Base-by-base conservation (phyloP, 169 alveolate genomes). In the Eimeria falciformis region DNA sequence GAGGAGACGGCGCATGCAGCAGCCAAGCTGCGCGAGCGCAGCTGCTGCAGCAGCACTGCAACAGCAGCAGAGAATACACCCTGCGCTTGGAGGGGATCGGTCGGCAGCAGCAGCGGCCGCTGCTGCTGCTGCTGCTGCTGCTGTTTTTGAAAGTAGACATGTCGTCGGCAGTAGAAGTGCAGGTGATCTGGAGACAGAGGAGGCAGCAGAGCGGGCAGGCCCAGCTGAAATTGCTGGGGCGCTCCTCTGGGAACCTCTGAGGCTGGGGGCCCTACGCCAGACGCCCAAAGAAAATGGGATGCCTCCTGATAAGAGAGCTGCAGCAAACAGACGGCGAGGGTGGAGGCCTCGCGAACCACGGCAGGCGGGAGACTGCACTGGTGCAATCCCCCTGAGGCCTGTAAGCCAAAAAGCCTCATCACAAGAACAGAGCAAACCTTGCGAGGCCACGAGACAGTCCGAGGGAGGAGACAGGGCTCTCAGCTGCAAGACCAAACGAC, bases 11-110 rank as follows among this genome's bases (percentile, higher is more conserved):
- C 77, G 56, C 89, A 79, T 27, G 75, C 77, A 27, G 89, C 89
- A 79, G 89, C 89, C 33, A 79, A 73, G 23, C 89, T 79, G 89
- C 89, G 89, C 75, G 75, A 79, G 56, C 53, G 89, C 89, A 79
- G 75, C 75, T 79, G 89, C 75, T 79, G 89, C 89, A 79, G 75
- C 58, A 79, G 75, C 37, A 79, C 75, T 7, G 6, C 0, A 47
- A 73, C 89, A 55, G 75, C 73, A 23, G 89, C 89, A 27, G 89
- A 55, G 89, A 79, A 79, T 40, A 79, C 75, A 29, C 89, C 89
- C 45, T 21, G 68, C 5, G 89, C 89, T 53, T 53, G 27, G 17
- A 50, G 17, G 58, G 89, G 89, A 33, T 79, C 89, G 11, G 75
- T 25, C 0, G 89, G 89, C 45, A 79, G 53, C 89, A 79, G 75